Base-by-base conservation (phyloP, 225 moss, liverwort and hornwort species). In the Rhytidiadelphus loreus region DNA sequence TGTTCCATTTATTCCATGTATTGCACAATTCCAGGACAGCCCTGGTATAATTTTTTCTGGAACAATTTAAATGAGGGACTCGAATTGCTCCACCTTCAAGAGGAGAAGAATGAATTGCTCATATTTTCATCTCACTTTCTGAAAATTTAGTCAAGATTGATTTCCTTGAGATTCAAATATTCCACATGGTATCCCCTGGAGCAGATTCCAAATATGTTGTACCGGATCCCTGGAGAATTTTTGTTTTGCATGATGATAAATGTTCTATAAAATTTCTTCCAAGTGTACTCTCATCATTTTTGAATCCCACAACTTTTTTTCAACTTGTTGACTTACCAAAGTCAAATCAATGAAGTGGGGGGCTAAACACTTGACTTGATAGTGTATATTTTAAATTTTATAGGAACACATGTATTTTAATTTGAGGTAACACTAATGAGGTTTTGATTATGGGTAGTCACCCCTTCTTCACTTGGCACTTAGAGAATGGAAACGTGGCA, bases 361-460 rank as follows among this genome's bases (percentile, higher is more conserved):
- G 4, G 4, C 3, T 15, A 4, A 10, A 11, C 1, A 15, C 13
- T 39, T 13, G 23, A 53, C 7, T 55, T 35, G 23, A 24, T 24
- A 17, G 23, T 77, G 24, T 24, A 35, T 16, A 77, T 37, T 35
- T 77, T 24, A 25, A 0, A n/a, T n/a, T n/a, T n/a, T n/a, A n/a
- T n/a, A n/a, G n/a, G n/a, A n/a, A n/a, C 0, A 33, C 15, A 24
- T 77, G 55, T 55, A 55, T 9, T 37, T 37, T 77, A 37, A 24
- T 2, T 35, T 1, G 5, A 53, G 9, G 37, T 53, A 35, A 77
- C 1, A 35, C 6, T 53, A 9, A 6, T 0, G 7, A 0, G 48
- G 9, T 48, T 48, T 76, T 21, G 52, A 74, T 2, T n/a, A n/a
- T n/a, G n/a, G n/a, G n/a, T n/a, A n/a, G n/a, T n/a, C n/a, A n/a